Base-by-base conservation (phyloP, 345 rosid species). In the Rhodamnia argentea region DNA sequence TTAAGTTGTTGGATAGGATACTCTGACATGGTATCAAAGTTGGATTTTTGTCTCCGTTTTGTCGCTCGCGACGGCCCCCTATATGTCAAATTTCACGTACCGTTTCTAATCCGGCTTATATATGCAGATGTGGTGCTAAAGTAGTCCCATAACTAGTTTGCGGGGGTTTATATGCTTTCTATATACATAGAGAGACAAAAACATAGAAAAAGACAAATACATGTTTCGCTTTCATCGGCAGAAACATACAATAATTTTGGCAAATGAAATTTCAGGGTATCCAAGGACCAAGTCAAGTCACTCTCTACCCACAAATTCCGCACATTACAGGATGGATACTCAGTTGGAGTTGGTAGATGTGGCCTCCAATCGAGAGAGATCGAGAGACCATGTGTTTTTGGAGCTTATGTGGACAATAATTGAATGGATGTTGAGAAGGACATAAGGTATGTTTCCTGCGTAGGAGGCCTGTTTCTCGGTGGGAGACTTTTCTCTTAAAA, bases 381-480 rank as follows among this genome's bases (percentile, higher is more conserved):
- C 18, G 47, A 70, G 78, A 5, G 78, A 5, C 13, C 47, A 37
- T 70, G 78, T 37, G 78, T 70, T 70, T 62, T 70, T 70, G 78
- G 78, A 40, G 24, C 78, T 37, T 18, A 5, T 70, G 20, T 11
- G 26, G 78, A 70, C 78, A 70, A 70, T 70, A 37, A 70, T 70
- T 70, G 78, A 70, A 37, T 70, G 78, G 22, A 37, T 37, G 47
- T 18, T 32, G 78, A 70, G 78, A 32, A 32, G 26, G 78, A 32
- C 47, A 9, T 2, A 23, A 4, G 56, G 50, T 22, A 51, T 86
- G 87, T 86, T 37, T 76, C 87, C 87, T 60, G 47, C 37, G 76
- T 82, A 86, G 87, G 85, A 82, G 42, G 53, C 87, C 84, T 59
- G 87, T 82, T 86, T 59, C 78, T 60, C 23, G 26, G 62, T 59